Percentiles rank a stretch among this genome's conserved stretches.
Evolutionary conservation across 228 moss, liverwort and hornwort species (phyloP).

Genomic region (Sphagnum fallax): DNA sequence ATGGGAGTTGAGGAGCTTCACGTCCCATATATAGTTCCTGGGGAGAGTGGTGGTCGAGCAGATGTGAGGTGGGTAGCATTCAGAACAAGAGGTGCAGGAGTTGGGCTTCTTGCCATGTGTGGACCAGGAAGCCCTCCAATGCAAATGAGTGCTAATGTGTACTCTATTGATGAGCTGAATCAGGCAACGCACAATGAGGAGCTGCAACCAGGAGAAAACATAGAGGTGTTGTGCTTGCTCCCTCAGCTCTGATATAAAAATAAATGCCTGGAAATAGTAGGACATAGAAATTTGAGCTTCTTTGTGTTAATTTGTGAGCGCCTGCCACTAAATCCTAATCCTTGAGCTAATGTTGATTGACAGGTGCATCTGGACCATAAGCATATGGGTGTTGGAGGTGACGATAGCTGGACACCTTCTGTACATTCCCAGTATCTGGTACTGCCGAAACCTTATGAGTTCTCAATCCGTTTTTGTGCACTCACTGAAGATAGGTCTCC

Average conservation of each 20-base stretch:
- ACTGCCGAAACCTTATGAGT: slow-evolving; percentile 43
- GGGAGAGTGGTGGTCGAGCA: slow-evolving; percentile 82
- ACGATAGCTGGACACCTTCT: slow-evolving; percentile 89
- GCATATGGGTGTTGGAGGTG: slow-evolving; percentile 98
- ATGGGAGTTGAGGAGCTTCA: slow-evolving; percentile 60
- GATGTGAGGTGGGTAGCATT: slow-evolving; percentile 89
- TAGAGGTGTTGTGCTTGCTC: slow-evolving; percentile 40
- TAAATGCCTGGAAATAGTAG: no score
- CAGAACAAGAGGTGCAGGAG: slow-evolving; percentile 23
- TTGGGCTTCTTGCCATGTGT: slow-evolving; percentile 54
- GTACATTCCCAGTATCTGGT: slow-evolving; percentile 80
- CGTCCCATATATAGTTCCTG: slow-evolving; percentile 88
- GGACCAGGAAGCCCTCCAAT: slow-evolving; percentile 31
- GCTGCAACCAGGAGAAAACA: slow-evolving; percentile 40
- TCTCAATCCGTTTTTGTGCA: slow-evolving; percentile 58
- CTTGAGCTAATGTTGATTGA: neutral
- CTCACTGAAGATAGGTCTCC: slow-evolving; percentile 27
- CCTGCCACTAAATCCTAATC: no score
- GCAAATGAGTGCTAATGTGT: slow-evolving; percentile 77
- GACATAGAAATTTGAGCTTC: neutral
- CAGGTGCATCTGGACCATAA: slow-evolving; percentile 97
- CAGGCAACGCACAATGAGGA: slow-evolving; percentile 66
- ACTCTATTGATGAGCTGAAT: slow-evolving; percentile 51
- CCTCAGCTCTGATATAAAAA: neutral
- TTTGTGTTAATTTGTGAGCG: no score